Conservation (phyloP, 2,329 filamentous ascomycete genomes). For the Metarhizium rileyi region DNA sequence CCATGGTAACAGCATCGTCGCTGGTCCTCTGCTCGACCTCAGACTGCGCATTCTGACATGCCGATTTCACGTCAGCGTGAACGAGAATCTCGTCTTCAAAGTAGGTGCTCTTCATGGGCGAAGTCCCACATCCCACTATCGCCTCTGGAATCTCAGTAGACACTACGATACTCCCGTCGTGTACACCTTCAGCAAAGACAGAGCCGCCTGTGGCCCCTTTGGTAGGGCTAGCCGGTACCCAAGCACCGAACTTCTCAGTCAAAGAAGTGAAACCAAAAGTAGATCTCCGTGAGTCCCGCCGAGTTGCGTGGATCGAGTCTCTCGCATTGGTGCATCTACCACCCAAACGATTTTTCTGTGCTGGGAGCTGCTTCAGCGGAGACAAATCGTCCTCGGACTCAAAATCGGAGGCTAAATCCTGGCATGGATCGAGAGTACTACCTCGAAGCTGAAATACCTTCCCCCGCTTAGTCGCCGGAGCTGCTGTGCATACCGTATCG, state of each 20-base stretch:
- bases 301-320: neutral
- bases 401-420: slow-evolving; percentile 36
- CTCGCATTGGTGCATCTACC: neutral
- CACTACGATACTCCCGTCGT: neutral
- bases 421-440: slow-evolving; percentile 35
- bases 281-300: slow-evolving; percentile 18
- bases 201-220: slow-evolving; percentile 8
- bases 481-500: neutral
- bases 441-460: slow-evolving; percentile 31
- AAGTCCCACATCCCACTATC: slow-evolving; percentile 17
- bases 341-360: neutral
- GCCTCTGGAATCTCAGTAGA: neutral
- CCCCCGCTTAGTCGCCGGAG: slow-evolving; percentile 1
- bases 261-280: slow-evolving; percentile 52
- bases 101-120: slow-evolving; percentile 38
- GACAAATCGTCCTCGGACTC: slow-evolving; percentile 45
- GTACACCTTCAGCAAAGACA: neutral
- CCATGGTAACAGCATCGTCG: slow-evolving; percentile 24
- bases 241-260: slow-evolving; percentile 49
- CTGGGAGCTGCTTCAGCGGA: slow-evolving; percentile 13
- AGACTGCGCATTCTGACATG: slow-evolving; percentile 9
- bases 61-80: slow-evolving; percentile 14
- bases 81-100: slow-evolving; percentile 53
- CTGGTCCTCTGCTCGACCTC: slow-evolving; percentile 12
- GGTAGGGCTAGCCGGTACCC: slow-evolving; percentile 48